Conservation (phyloP, 2,329 filamentous ascomycete species). For the Colletotrichum eleusines region DNA sequence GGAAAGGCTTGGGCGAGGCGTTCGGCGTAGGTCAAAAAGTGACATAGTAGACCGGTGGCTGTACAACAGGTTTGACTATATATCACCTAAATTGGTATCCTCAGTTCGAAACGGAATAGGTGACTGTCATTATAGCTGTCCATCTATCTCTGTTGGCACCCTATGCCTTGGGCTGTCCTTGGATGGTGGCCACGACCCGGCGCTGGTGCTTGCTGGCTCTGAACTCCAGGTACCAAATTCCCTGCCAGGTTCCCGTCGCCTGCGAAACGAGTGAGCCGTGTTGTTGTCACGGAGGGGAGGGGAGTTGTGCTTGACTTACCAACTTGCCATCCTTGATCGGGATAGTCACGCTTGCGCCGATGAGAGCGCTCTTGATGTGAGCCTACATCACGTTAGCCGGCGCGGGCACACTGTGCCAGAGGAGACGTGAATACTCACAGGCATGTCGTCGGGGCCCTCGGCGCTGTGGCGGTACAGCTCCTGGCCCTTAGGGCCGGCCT, state of each 20-base stretch:
- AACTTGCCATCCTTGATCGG: constrained; percentile 90
- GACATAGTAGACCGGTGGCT: constrained; percentile 29
- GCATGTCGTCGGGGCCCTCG: constrained; percentile 95
- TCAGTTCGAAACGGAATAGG: constrained; percentile 1
- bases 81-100: constrained; percentile 17
- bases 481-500: constrained; percentile 77
- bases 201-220: constrained; percentile 80
- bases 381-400: constrained; percentile 63
- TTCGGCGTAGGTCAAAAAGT: constrained; percentile 43
- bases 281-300: neutral
- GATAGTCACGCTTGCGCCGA: constrained; percentile 90
- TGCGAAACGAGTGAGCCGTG: constrained; percentile 44
- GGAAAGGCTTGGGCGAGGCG: constrained; percentile 40
- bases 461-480: constrained; percentile 87
- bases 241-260: constrained; percentile 80
- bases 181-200: constrained; percentile 91
- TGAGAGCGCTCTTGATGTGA: constrained; percentile 90
- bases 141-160: neutral
- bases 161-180: constrained; percentile 77
- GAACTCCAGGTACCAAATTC: constrained; percentile 97
- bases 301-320: constrained; percentile 55
- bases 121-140: constrained; percentile 5
- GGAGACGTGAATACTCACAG: constrained; percentile 61
- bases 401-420: constrained; percentile 9
- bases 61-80: constrained; percentile 36